phyloP scores from a whole-genome alignment of 2,329 filamentous ascomycete genomes.

The Gliomastix tumulicola region DNA sequence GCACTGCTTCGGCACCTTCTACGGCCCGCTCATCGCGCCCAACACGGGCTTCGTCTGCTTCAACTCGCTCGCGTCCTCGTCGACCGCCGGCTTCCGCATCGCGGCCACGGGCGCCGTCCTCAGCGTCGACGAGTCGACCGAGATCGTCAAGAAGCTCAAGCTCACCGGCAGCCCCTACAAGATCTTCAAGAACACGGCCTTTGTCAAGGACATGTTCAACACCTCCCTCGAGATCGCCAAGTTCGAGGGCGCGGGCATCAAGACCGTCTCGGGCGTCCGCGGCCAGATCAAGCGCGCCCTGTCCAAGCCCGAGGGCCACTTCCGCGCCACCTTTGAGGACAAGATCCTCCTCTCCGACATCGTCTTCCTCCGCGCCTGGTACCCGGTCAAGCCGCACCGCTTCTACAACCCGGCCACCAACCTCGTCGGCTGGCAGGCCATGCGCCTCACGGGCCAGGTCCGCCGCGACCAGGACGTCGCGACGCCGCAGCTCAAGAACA shows the following conservation, averaged over 20 bases:
- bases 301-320: conserved; percentile 88
- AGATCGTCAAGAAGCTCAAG: conserved; percentile 99
- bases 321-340: conserved; percentile 96
- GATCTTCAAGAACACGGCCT: conserved; percentile 98
- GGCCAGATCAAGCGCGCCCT: conserved; percentile 97
- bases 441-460: conserved; percentile 91
- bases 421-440: conserved; percentile 83
- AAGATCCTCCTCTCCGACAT: conserved; percentile 97
- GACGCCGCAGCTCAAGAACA: conserved; percentile 78
- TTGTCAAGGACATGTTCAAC: conserved; percentile 98
- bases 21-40: conserved; percentile 87
- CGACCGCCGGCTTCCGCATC: conserved; percentile 85
- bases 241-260: conserved; percentile 92
- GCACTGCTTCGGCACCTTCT: conserved; percentile 97
- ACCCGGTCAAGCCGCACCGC: conserved; percentile 85
- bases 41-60: conserved; percentile 95
- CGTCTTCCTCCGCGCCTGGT: conserved; percentile 94
- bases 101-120: conserved; percentile 91
- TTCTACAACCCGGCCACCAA: conserved; percentile 98
- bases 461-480: conserved; percentile 67
- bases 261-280: conserved; percentile 89
- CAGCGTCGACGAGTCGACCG: conserved; percentile 88
- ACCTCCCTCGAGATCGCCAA: conserved; percentile 91
- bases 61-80: conserved; percentile 75
- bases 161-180: conserved; percentile 91